These are phyloP conservation scores for Trametes cingulata DNA, from an alignment of 768 basidiomycete genomes.

Conservation along the genomic window DNA sequence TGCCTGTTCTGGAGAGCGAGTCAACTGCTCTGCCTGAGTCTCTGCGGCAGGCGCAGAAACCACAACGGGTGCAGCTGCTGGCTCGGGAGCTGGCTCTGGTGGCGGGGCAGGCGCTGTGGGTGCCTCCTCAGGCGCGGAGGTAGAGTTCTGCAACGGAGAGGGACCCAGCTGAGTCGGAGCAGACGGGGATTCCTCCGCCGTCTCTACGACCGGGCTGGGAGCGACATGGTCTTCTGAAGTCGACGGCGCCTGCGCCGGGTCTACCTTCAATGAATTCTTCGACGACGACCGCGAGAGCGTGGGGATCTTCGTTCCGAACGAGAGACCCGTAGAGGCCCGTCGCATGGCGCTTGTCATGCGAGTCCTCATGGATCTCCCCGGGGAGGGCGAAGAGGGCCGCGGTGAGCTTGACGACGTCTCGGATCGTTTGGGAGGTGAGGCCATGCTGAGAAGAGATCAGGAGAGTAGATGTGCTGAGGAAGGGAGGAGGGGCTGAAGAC, in stretches of 20 bases:
- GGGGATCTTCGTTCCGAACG: conserved; percentile 30
- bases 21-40: neutral
- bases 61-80: neutral
- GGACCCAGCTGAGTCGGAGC: conserved; percentile 22
- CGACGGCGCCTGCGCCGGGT: conserved; percentile 33
- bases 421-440: conserved; percentile 20
- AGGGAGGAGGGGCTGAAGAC: conserved; percentile 7
- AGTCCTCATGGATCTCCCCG: conserved; percentile 42
- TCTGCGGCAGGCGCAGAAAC: neutral
- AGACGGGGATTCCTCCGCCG: conserved; percentile 25
- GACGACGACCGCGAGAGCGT: conserved; percentile 22
- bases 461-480: neutral
- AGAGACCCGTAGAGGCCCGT: conserved; percentile 59
- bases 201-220: conserved; percentile 70
- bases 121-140: neutral
- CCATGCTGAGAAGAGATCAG: conserved; percentile 15
- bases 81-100: conserved; percentile 15
- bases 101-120: neutral
- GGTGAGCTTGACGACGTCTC: conserved; percentile 18
- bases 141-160: conserved; percentile 27
- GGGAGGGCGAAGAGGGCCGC: conserved; percentile 24
- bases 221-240: conserved; percentile 27
- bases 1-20: conserved; percentile 12
- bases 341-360: conserved; percentile 63
- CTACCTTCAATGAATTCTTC: conserved; percentile 34